Conservation (phyloP, 768 basidiomycete species). For the Inosperma sp. region DNA sequence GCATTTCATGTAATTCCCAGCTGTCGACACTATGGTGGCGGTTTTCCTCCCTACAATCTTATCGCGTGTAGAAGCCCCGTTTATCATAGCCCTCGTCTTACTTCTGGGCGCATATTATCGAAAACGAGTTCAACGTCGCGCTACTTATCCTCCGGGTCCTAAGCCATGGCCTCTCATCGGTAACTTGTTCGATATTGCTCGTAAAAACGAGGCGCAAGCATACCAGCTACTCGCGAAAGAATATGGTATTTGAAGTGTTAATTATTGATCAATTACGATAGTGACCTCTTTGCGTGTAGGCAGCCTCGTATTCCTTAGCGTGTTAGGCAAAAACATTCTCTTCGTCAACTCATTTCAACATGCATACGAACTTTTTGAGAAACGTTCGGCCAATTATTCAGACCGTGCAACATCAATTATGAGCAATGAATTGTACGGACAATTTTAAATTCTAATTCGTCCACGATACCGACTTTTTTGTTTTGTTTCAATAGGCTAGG, state of each 20-base stretch:
- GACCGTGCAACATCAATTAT: conserved; percentile 45
- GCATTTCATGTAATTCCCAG: no score
- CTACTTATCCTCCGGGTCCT: conserved; percentile 51
- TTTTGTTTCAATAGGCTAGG: conserved; percentile 23
- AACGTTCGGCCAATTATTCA: conserved; percentile 51
- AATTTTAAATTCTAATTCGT: neutral
- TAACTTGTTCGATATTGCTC: conserved; percentile 46
- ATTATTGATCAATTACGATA: neutral
- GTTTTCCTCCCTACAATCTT: neutral
- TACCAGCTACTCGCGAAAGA: conserved; percentile 40
- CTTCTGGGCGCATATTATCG: conserved; percentile 8
- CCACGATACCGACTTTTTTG: neutral
- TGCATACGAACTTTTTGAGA: conserved; percentile 53
- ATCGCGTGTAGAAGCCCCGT: neutral
- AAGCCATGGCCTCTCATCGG: conserved; percentile 49
- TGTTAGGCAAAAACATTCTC: conserved; percentile 42
- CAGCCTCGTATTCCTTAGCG: conserved; percentile 49
- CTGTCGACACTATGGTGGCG: neutral
- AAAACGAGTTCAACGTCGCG: conserved; percentile 11
- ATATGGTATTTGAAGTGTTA: conserved; percentile 32
- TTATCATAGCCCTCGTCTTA: conserved; percentile 6
- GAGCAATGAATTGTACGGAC: conserved; percentile 45
- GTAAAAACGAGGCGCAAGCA: conserved; percentile 33
- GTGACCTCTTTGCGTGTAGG: conserved; percentile 29
- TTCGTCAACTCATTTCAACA: conserved; percentile 40